Base-by-base conservation (phyloP, 2,329 filamentous ascomycete species). In the Paecilomyces sp. region DNA sequence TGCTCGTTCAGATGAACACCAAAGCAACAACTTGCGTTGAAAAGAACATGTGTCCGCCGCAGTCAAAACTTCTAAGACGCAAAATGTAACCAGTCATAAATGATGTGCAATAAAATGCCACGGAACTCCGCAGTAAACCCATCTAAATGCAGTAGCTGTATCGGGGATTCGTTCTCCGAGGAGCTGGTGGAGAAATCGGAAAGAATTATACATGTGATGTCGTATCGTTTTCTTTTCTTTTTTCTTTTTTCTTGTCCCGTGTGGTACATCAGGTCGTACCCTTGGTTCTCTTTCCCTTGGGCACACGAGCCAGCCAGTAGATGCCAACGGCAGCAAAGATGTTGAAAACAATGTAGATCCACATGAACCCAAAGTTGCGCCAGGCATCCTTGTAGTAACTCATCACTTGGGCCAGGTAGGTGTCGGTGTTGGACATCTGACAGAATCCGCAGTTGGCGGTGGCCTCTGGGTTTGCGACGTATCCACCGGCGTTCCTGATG, bases 341-440 rank as follows among this genome's bases (percentile, higher is more conserved):
- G 65, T 90, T 88, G 71, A 90, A 88, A 0, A 75, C 61, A 47
- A 90, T 81, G 65, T 83, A 91, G 0, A 78, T 85, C 83, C 86
- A 90, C 67, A 90, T 76, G 50, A 91, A 78, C 1, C 88, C 88
- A 60, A 85, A 90, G 68, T 91, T 89, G 59, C 87, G 79, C 87
- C 88, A 90, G n/a, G 70, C 74, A 30, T 83, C 73, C 0, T 66
- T 62, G 66, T 75, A 84, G 60, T 71, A 71, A 56, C 80, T 80
- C 18, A 67, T 71, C 4, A 77, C 71, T 1, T 62, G 55, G 0
- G 69, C 68, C 52, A 85, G 70, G 71, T 79, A 84, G 36, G 77
- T 74, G 63, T 85, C 79, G 0, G 82, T 79, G 9, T 64, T 63
- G 15, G 63, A 67, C 11, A 82, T 66, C 2, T 73, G 63, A 68